Percentiles rank a stretch among this genome's conserved stretches.
phyloP scores from a whole-genome alignment of 2,329 filamentous ascomycete genomes.

The Thyridium curvatum region DNA sequence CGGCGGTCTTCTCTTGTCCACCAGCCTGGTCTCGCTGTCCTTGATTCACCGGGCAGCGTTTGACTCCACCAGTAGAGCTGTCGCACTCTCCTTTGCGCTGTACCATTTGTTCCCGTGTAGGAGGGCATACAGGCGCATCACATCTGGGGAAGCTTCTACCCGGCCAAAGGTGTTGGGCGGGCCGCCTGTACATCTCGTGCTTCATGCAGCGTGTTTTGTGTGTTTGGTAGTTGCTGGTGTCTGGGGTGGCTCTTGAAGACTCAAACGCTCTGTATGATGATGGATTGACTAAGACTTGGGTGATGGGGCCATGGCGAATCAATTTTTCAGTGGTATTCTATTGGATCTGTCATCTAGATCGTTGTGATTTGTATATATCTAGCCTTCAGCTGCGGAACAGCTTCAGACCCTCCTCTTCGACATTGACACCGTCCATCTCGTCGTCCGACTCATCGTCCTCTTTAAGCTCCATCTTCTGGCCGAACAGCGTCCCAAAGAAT shows the following conservation, averaged over 20 bases:
- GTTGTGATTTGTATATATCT: constrained; percentile 4
- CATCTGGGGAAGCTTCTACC: constrained; percentile 5
- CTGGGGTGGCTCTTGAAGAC: constrained; percentile 6
- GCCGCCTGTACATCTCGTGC: constrained; percentile 35
- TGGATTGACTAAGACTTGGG: too few relatives aligned
- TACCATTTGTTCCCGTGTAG: constrained; percentile 44
- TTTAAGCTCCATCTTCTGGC: constrained; percentile 59
- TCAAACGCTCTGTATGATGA: too few relatives aligned
- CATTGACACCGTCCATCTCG: constrained; percentile 41
- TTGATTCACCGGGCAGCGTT: constrained; percentile 22
- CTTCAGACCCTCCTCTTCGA: constrained; percentile 46
- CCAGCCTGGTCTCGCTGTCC: constrained; percentile 34
- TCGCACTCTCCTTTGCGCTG: constrained; percentile 34
- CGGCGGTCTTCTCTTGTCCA: constrained; percentile 39
- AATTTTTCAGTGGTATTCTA: too few relatives aligned
- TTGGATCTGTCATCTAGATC: too few relatives aligned
- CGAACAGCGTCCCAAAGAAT: constrained; percentile 70
- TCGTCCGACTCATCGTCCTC: constrained; percentile 45
- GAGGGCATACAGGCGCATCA: constrained; percentile 31
- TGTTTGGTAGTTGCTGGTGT: constrained; percentile 22
- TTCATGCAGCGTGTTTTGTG: constrained; percentile 30
- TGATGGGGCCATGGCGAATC: too few relatives aligned
- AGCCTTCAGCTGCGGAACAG: constrained; percentile 39
- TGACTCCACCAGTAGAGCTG: constrained; percentile 21
- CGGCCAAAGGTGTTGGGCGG: constrained; percentile 31